Evolutionary conservation across 352 stramenopile genomes (phyloP).

Genomic region (Halophytophthora polymorphica): DNA sequence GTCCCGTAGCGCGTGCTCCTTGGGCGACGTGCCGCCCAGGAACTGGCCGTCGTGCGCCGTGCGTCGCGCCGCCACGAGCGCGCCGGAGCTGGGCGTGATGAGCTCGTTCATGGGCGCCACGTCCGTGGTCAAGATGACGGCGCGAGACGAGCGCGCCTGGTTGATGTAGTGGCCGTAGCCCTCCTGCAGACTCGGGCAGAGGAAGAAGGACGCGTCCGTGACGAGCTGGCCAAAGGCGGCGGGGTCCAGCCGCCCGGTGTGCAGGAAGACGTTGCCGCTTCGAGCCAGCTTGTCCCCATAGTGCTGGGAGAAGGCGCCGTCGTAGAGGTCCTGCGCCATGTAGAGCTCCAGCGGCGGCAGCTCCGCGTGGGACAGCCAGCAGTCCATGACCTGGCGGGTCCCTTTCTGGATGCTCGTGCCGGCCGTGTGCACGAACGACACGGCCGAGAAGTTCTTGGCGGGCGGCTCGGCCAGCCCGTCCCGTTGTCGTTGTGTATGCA

Average conservation of each 20-base stretch:
- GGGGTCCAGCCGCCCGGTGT: constrained; percentile 23
- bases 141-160: constrained; percentile 46
- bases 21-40: constrained; percentile 46
- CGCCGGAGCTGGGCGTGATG: constrained; percentile 34
- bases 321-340: constrained; percentile 37
- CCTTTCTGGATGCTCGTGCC: constrained; percentile 58
- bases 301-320: constrained; percentile 15
- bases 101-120: constrained; percentile 67
- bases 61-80: constrained; percentile 36
- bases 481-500: too few species aligned
- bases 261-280: constrained; percentile 19
- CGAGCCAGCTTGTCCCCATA: constrained; percentile 11
- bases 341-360: constrained; percentile 53
- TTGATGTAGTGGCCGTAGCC: constrained; percentile 77
- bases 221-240: constrained; percentile 49
- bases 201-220: constrained; percentile 46
- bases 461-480: constrained; percentile 33
- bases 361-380: constrained; percentile 48
- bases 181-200: constrained; percentile 60
- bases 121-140: constrained; percentile 48
- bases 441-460: constrained; percentile 43
- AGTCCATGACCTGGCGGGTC: constrained; percentile 44
- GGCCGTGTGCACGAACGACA: constrained; percentile 46
- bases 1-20: constrained; percentile 36
- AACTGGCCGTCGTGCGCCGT: constrained; percentile 44